A percentile compares a stretch with the other conserved stretches of the same genome.
Conservation (phyloP, 2,329 filamentous ascomycete genomes). For the Chaetomium sp. region DNA sequence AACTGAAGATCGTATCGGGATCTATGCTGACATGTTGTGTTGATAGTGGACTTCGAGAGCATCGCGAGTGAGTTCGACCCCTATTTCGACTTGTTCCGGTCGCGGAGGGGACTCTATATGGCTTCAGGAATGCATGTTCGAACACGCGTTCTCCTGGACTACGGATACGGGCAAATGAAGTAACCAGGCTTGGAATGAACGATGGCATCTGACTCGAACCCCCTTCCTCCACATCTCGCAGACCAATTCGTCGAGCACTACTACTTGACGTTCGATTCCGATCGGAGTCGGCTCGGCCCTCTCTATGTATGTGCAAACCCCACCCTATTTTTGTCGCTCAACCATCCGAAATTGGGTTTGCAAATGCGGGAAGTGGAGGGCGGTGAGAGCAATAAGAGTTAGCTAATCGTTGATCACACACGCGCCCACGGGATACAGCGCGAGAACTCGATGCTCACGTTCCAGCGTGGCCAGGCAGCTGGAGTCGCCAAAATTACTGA, state of each 20-base stretch:
- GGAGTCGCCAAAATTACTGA: constrained; percentile 63
- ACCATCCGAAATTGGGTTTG: not conserved
- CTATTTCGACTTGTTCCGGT: not conserved
- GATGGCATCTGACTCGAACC: not conserved
- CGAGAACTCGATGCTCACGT: constrained; percentile 85
- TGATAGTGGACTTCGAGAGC: constrained; percentile 36
- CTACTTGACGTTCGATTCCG: constrained; percentile 77
- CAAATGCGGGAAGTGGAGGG: not conserved
- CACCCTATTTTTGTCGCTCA: not conserved
- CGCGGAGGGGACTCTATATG: not conserved
- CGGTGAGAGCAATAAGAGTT: not conserved
- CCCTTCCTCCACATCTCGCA: constrained; percentile 32
- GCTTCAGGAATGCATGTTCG: not conserved
- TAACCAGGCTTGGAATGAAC: too few relatives aligned
- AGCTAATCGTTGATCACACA: not conserved
- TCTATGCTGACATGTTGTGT: constrained; percentile 2
- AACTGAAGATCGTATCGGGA: not conserved
- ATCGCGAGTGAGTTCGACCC: constrained; percentile 39
- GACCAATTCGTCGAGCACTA: constrained; percentile 87
- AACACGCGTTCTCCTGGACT: not conserved
- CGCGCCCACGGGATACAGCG: constrained; percentile 45
- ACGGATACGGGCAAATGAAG: too few relatives aligned
- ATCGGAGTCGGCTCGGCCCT: constrained; percentile 56
- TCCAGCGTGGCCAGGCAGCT: constrained; percentile 64
- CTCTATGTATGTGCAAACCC: constrained; percentile 69